Evolutionary conservation across 2,329 filamentous ascomycete genomes (phyloP), one percentile per base, ranked within the genome.

Genomic region (Cladosporium sp.): DNA sequence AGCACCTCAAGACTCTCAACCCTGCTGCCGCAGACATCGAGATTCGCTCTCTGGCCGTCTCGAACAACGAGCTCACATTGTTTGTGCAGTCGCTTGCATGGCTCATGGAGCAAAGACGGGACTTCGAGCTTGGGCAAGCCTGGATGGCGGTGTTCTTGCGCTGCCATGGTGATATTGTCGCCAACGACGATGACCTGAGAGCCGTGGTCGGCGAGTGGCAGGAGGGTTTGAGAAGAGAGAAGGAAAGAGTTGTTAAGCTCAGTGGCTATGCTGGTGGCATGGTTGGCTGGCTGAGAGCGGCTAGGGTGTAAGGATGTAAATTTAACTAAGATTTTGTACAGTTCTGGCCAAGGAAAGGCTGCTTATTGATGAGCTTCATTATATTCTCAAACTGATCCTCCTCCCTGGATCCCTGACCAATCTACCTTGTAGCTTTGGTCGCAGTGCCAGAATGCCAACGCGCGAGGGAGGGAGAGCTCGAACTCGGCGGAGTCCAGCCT

Each of bases 121-220:
- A 98, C 77, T 99, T 96, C 77, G 95, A 99, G 79, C 84, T 99
- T 46, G 91, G 92, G 18, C 93, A 98, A 78, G 92, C 93, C 0
- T 99, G 95, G 94, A 98, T 99, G 93, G 89, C 90, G 1, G 94
- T 98, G 1, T 96, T 98, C 74, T 76, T 99, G 66, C 86, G 89
- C 57, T 81, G 97, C 48, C 94, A 98, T 77, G 84, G 84, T 7
- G 88, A 89, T 67, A 79, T 84, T 18, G 79, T 91, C 16, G 76
- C 80, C 7, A 76, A 80, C 36, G 78, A 79, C 25, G 63, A 65
- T 14, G 43, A 32, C 25, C 23, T 65, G 23, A 39, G 63, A 39
- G 63, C 43, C 23, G 63, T 53, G 10, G 63, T 65, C 2, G 43
- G 26, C 16, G 43, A 59, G 32, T 65, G 63, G 63, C 54, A 65